Conservation (phyloP, 2,329 filamentous ascomycete species). For the Hortaea werneckii region DNA sequence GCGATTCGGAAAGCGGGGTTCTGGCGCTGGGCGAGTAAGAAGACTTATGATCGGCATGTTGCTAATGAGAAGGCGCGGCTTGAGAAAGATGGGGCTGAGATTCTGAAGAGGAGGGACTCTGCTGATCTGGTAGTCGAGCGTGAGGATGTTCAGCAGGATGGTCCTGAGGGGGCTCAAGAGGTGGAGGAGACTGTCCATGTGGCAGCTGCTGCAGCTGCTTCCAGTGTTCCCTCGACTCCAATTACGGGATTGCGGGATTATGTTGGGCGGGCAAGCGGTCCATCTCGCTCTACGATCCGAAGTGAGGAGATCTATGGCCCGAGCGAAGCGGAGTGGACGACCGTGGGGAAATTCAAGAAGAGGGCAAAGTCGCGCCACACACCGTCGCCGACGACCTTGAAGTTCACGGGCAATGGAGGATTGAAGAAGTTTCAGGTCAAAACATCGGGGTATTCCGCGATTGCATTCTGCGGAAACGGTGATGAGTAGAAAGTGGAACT, state of each 20-base stretch:
- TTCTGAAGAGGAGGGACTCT: not conserved
- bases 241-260: not conserved
- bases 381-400: not conserved
- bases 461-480: no score
- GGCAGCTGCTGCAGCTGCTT: not conserved
- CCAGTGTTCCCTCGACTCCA: not conserved
- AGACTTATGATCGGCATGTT: conserved; percentile 18
- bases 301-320: not conserved
- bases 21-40: conserved; percentile 36
- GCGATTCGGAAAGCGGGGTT: conserved; percentile 38
- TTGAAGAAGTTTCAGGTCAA: conserved; percentile 2
- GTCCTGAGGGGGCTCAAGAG: not conserved
- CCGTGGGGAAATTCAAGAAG: conserved; percentile 4
- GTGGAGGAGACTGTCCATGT: not conserved
- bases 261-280: not conserved
- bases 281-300: no score
- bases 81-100: not conserved
- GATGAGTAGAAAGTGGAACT: no score
- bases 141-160: not conserved
- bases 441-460: no score
- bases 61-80: conserved; percentile 13
- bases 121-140: not conserved
- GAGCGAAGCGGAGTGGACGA: conserved; percentile 1
- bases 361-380: not conserved
- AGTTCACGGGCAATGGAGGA: conserved; percentile 5